Percentiles rank a stretch among this genome's conserved stretches.
Evolutionary conservation across 345 rosid species (phyloP).

Genomic region (thale cress (Arabidopsis thaliana)): DNA sequence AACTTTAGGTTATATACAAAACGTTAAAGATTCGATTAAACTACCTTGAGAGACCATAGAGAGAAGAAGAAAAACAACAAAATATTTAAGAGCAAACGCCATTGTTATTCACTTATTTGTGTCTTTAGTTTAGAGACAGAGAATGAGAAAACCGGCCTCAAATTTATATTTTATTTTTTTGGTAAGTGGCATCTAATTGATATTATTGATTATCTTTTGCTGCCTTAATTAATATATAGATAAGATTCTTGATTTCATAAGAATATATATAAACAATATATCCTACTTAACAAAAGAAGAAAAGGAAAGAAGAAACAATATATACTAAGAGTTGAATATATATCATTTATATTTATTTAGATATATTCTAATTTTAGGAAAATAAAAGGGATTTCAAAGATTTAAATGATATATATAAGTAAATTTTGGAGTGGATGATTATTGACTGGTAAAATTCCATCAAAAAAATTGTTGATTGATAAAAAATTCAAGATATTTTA

Average conservation of each 20-base stretch:
- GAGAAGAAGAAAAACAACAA: conserved; percentile 14
- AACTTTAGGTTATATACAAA: neutral
- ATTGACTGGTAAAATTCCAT: too few relatives aligned
- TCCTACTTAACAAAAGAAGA: neutral
- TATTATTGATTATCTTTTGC: neutral
- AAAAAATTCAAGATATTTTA: neutral
- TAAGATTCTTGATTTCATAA: conserved; percentile 1
- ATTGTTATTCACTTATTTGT: neutral
- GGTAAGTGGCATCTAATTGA: neutral
- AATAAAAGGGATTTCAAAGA: neutral
- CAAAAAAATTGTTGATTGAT: too few relatives aligned
- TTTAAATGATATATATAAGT: neutral
- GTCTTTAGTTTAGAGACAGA: neutral
- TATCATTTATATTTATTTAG: neutral
- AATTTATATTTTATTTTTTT: neutral
- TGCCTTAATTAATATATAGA: neutral
- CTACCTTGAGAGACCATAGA: conserved; percentile 34
- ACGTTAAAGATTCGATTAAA: conserved; percentile 9
- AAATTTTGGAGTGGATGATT: neutral
- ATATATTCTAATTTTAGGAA: neutral
- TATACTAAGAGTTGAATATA: neutral
- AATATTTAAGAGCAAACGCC: conserved; percentile 21
- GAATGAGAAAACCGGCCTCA: neutral
- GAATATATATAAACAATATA: neutral
- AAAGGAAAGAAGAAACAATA: neutral